Base-by-base conservation (phyloP, 495 filamentous ascomycete species). In the Chaetomium cochliodes region DNA sequence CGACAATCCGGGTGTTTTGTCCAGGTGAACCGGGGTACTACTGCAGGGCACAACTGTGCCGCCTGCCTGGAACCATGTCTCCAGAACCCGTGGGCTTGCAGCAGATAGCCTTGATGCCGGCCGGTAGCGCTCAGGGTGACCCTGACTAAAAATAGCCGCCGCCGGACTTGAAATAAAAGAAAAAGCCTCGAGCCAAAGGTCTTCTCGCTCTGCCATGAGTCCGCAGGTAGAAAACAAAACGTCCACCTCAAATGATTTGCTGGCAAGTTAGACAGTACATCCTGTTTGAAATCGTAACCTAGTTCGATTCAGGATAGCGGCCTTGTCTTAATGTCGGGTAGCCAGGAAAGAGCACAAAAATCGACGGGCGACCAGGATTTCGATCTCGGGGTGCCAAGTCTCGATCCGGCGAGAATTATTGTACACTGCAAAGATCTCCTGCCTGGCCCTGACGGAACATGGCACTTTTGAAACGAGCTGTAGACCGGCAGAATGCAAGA, bases 101-200 rank as follows among this genome's bases (percentile, higher is more conserved):
- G 44, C 53, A 57, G 42, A 39, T 37, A 9, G 44, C 25, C 46
- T 55, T 53, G 39, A 33, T 57, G 54, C 64, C 62, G 59, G 30
- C 30, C 42, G 47, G 63, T 58, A 52, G 30, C 52, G 37, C 37
- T 39, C 20, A 54, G 41, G 18, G 33, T 8, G 22, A 15, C 18
- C 7, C 26, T 44, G 1, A 37, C 23, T 13, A 18, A 46, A 49
- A 56, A 65, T 67, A 58, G 55, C 68, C 68, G 62, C 62, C 25
- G 61, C 64, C 51, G 60, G 65, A 67, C 68, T 52, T 65, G 70
- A 69, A 70, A 70, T 62, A 62, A 53, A 28, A 50, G n/a, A 50
- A 47, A 26, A 25, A 28, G n/a, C 44, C 46, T 25, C 3, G 30
- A 18, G 46, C 25, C 23, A 2, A 57, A 4, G 0, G 11, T 18